Conservation (phyloP, 2,329 filamentous ascomycete species). For the Xylaria sp. region DNA sequence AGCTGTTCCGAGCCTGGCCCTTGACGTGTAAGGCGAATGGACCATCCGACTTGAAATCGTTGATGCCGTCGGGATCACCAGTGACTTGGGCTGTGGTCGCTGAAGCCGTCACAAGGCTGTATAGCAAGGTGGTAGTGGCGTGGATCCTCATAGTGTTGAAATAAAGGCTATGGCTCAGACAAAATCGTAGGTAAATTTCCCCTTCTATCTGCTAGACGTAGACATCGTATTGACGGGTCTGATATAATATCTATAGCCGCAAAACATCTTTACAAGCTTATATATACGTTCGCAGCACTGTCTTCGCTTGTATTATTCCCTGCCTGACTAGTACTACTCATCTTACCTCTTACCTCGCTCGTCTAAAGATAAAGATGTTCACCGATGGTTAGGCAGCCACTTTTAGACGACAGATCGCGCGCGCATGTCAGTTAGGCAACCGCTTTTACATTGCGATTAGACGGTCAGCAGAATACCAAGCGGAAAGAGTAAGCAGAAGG, state of each 20-base stretch:
- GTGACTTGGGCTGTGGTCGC: neutral
- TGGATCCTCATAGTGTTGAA: neutral
- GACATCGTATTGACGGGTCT: neutral
- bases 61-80: slow-evolving; percentile 3
- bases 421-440: neutral
- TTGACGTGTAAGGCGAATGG: slow-evolving; percentile 27
- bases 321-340: no score
- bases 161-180: neutral
- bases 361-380: no score
- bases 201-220: neutral
- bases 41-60: slow-evolving; percentile 13
- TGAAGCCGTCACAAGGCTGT: neutral
- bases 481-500: neutral
- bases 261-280: neutral
- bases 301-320: no score
- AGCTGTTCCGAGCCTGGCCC: slow-evolving; percentile 7
- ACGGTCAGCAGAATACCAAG: neutral
- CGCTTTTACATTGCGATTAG: neutral
- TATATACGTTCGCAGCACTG: no score
- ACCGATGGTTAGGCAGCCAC: neutral
- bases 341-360: no score
- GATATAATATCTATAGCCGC: neutral
- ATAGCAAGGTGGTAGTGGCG: neutral
- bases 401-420: neutral
- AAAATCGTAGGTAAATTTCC: neutral